Percentiles rank a stretch among this genome's conserved stretches.
Evolutionary conservation across 164 flowering plant genomes (phyloP).

Genomic region (Cinnamomum chago): DNA sequence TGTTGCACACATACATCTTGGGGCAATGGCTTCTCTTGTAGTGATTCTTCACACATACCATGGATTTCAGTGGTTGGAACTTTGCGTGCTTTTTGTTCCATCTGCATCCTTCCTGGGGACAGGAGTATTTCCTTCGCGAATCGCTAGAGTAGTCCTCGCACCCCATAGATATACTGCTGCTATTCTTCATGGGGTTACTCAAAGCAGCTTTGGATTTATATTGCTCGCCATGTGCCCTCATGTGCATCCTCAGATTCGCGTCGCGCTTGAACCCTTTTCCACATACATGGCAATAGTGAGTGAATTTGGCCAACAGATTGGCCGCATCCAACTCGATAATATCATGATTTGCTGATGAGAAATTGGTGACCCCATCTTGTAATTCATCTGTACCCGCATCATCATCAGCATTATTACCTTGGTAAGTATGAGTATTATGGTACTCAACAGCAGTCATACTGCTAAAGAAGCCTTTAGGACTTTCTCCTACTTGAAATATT

Average conservation of each 20-base stretch:
- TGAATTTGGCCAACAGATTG: conserved; percentile 54
- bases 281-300: conserved; percentile 64
- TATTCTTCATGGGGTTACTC: conserved; percentile 37
- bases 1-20: conserved; percentile 68
- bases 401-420: not conserved
- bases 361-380: not conserved
- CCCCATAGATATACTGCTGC: not conserved
- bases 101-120: conserved; percentile 74
- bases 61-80: conserved; percentile 78
- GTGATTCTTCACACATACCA: conserved; percentile 79
- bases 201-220: conserved; percentile 54
- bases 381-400: conserved; percentile 6
- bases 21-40: conserved; percentile 83
- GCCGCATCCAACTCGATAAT: conserved; percentile 46
- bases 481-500: conserved; percentile 10
- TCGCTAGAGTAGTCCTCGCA: not conserved
- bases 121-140: conserved; percentile 52
- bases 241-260: conserved; percentile 83
- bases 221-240: conserved; percentile 84
- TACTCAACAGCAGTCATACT: conserved; percentile 19
- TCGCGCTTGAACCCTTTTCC: conserved; percentile 85
- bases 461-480: conserved; percentile 15
- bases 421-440: not conserved
- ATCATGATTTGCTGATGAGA: conserved; percentile 14
- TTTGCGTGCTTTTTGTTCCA: conserved; percentile 70